Percentiles rank a stretch among this genome's conserved stretches.
Evolutionary conservation across 768 basidiomycete genomes (phyloP).

Genomic region (Russula vinacea): DNA sequence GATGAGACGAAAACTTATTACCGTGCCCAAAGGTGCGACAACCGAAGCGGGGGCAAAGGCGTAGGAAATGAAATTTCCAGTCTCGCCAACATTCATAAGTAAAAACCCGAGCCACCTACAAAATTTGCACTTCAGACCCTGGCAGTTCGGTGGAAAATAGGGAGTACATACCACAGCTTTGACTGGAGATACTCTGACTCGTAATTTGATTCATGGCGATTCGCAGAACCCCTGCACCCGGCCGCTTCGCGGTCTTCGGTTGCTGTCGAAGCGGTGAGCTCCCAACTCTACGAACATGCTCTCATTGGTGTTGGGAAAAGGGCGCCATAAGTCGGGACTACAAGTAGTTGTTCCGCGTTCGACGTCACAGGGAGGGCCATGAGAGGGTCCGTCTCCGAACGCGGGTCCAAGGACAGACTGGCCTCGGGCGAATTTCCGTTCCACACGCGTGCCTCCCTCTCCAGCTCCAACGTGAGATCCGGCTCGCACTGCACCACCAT

Average conservation of each 20-base stretch:
- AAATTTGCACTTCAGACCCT: constrained; percentile 6
- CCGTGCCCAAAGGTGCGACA: constrained; percentile 94
- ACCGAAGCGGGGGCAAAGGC: constrained; percentile 89
- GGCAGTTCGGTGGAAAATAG: not conserved
- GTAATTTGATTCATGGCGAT: constrained; percentile 21
- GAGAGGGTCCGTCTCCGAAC: constrained; percentile 28
- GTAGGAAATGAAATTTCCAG: constrained; percentile 87
- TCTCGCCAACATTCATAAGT: constrained; percentile 88
- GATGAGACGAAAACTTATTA: constrained; percentile 40
- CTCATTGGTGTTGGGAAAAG: constrained; percentile 1
- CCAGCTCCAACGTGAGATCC: constrained; percentile 10
- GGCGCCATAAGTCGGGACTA: constrained; percentile 14
- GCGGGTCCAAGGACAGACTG: not conserved
- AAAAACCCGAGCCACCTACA: constrained; percentile 84
- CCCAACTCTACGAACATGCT: not conserved
- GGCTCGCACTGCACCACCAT: not conserved
- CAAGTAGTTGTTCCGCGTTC: not conserved
- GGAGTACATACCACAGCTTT: constrained; percentile 64
- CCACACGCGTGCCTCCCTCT: constrained; percentile 25
- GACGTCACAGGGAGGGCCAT: constrained; percentile 11
- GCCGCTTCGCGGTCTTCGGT: not conserved
- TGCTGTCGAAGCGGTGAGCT: constrained; percentile 5
- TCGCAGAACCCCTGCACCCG: not conserved
- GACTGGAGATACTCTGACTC: constrained; percentile 77
- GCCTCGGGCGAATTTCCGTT: not conserved